phyloP scores from a whole-genome alignment of 441 rosid genomes.

The Daphne laureola region DNA sequence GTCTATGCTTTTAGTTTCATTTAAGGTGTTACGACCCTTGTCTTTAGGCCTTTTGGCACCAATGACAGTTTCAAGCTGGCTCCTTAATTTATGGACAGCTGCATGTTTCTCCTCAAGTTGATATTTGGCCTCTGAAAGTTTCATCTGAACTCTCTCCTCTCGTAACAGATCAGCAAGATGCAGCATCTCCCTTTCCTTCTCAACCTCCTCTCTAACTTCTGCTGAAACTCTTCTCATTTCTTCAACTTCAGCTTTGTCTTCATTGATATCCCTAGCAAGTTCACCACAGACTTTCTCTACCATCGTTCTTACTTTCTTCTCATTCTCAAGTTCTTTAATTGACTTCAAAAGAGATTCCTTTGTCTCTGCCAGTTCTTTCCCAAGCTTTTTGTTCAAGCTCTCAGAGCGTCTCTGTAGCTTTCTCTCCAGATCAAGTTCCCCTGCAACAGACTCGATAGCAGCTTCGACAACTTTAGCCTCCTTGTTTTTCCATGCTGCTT shows the following conservation, averaged over 20 bases:
- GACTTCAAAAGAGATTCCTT: constrained; percentile 59
- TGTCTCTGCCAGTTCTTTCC: constrained; percentile 72
- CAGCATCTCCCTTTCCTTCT: constrained; percentile 82
- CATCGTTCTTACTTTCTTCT: constrained; percentile 72
- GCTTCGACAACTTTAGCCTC: constrained; percentile 85
- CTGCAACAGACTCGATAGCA: constrained; percentile 84
- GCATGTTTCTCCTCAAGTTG: constrained; percentile 77
- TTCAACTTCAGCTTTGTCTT: constrained; percentile 63
- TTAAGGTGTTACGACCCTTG: constrained; percentile 35
- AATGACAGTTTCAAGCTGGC: constrained; percentile 73
- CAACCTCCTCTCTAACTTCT: constrained; percentile 57
- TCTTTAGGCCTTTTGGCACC: constrained; percentile 59
- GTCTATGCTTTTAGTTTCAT: constrained; percentile 35
- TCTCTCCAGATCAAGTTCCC: constrained; percentile 87
- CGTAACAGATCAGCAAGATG: constrained; percentile 65
- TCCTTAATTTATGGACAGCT: constrained; percentile 68
- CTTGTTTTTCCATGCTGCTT: constrained; percentile 81
- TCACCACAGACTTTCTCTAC: constrained; percentile 85
- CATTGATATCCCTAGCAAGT: constrained; percentile 57
- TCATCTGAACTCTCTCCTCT: constrained; percentile 74
- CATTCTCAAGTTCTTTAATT: constrained; percentile 74
- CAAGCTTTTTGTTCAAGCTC: constrained; percentile 92
- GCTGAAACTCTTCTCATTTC: constrained; percentile 62
- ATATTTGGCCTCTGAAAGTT: constrained; percentile 73
- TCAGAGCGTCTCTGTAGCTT: constrained; percentile 75